Percentiles rank a stretch among this genome's conserved stretches.
Evolutionary conservation across 2,329 filamentous ascomycete species (phyloP).

Genomic region (Colletotrichum tabaci): DNA sequence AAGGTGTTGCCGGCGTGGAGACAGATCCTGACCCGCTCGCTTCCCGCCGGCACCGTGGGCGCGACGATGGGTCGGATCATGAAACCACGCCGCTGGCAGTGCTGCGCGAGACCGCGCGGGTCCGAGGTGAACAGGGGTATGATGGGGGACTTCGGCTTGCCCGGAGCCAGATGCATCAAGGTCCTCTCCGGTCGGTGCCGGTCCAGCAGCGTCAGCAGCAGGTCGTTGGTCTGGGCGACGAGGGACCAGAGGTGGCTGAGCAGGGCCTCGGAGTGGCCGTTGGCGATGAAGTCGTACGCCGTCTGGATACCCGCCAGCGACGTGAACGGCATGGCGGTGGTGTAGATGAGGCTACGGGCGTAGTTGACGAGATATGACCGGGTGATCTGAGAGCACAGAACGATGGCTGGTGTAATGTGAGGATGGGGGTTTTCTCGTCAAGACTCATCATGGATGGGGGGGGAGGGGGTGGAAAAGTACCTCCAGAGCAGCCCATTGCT

Average conservation of each 20-base stretch:
- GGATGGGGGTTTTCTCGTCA: neutral
- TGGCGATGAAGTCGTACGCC: conserved; percentile 69
- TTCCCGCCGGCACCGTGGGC: conserved; percentile 76
- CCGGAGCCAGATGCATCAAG: conserved; percentile 54
- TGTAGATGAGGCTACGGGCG: conserved; percentile 82
- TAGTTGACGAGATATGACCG: conserved; percentile 81
- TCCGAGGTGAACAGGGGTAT: conserved; percentile 72
- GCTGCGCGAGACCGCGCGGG: conserved; percentile 70
- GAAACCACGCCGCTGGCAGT: conserved; percentile 72
- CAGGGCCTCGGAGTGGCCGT: conserved; percentile 60
- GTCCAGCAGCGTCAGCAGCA: conserved; percentile 56
- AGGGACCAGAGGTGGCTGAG: conserved; percentile 60
- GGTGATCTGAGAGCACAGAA: conserved; percentile 73
- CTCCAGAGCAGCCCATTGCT: conserved; percentile 77
- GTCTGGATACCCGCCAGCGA: conserved; percentile 71
- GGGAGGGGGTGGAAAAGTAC: conserved; percentile 59
- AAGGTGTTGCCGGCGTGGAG: conserved; percentile 77
- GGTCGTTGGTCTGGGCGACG: conserved; percentile 60
- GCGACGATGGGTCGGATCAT: conserved; percentile 77
- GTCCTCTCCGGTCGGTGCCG: conserved; percentile 41
- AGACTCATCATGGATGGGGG: neutral
- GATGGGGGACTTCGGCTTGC: conserved; percentile 71
- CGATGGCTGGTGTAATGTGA: conserved; percentile 56
- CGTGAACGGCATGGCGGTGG: conserved; percentile 76
- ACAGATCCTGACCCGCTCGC: conserved; percentile 76